Percentiles rank a stretch among this genome's conserved stretches.
Conservation (phyloP, 331 rosid genomes). For the Spiraea crenata region DNA sequence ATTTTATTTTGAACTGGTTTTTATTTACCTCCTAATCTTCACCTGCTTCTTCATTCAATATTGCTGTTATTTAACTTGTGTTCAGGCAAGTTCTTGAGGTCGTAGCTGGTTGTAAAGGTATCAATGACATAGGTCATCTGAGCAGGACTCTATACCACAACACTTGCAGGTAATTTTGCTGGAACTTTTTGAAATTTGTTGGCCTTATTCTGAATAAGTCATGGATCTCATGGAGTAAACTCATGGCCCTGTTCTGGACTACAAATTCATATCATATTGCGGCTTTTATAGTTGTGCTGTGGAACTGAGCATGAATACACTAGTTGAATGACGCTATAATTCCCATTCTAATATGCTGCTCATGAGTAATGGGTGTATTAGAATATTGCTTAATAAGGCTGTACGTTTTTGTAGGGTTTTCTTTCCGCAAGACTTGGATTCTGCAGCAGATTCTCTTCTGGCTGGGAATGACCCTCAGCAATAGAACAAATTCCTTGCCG, state of each 20-base stretch:
- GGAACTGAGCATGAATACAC: neutral
- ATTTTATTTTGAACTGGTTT: neutral
- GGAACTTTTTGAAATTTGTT: neutral
- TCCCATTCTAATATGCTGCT: neutral
- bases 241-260: neutral
- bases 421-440: constrained; percentile 91
- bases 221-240: neutral
- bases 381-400: constrained; percentile 12
- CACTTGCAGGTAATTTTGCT: constrained; percentile 71
- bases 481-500: neutral
- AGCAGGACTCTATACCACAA: constrained; percentile 76
- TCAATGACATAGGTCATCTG: constrained; percentile 53
- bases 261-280: neutral
- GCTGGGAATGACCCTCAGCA: constrained; percentile 38
- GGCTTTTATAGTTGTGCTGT: neutral
- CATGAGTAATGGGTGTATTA: neutral
- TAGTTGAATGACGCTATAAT: neutral
- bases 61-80: constrained; percentile 3
- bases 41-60: constrained; percentile 19
- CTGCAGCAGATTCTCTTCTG: constrained; percentile 84
- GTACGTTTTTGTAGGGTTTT: constrained; percentile 66
- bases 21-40: constrained; percentile 2
- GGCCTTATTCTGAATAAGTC: neutral
- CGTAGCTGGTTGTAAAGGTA: constrained; percentile 81
- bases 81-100: constrained; percentile 95